Evolutionary conservation across 148 eudicot species (phyloP).

Genomic region (Rhododendron vialii): DNA sequence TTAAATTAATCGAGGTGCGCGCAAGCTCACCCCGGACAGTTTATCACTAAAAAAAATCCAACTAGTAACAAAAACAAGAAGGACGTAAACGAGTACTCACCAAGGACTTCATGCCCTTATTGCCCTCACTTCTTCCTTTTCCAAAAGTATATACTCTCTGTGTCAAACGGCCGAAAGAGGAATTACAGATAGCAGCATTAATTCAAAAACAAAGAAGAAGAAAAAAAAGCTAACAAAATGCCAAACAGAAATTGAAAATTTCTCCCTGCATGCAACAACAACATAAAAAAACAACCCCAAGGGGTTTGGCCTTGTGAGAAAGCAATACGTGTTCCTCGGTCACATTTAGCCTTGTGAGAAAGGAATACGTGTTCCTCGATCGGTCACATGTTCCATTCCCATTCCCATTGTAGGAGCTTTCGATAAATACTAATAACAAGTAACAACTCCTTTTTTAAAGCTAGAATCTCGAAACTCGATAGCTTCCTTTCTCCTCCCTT

Average conservation of each 20-base stretch:
- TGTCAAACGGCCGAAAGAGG: not conserved
- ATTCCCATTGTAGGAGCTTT: no score
- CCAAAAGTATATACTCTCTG: constrained; percentile 92
- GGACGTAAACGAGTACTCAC: constrained; percentile 35
- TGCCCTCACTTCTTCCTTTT: constrained; percentile 91
- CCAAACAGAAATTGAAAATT: not conserved
- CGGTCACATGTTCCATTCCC: no score
- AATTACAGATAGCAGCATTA: not conserved
- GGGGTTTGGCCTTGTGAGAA: no score
- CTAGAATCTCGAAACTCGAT: no score
- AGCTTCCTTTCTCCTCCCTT: no score
- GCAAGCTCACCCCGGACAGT: not conserved
- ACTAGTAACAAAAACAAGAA: not conserved
- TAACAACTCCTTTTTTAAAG: no score
- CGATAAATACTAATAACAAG: no score
- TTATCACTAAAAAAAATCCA: not conserved
- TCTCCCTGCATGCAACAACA: not conserved
- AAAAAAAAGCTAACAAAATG: not conserved
- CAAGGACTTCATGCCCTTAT: constrained; percentile 97
- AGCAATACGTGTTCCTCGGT: no score
- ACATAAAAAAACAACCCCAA: no score
- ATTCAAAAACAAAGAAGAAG: not conserved
- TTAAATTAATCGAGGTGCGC: no score
- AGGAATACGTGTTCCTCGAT: no score
- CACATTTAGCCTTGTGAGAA: no score